Evolutionary conservation across 768 basidiomycete species (phyloP).

Genomic region (Amanita thiersii): DNA sequence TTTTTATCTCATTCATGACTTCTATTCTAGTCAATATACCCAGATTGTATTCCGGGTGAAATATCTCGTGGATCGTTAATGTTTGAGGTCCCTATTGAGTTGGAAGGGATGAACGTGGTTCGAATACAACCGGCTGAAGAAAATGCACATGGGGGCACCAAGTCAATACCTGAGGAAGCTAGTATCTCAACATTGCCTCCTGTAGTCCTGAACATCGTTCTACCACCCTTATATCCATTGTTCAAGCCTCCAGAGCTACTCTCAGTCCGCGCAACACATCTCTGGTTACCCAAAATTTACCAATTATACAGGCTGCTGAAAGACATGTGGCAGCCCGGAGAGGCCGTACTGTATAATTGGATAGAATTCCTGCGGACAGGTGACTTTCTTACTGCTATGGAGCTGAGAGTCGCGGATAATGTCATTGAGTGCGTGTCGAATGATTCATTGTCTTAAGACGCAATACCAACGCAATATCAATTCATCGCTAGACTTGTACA

Average conservation of each 20-base stretch:
- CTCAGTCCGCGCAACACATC: conserved; percentile 45
- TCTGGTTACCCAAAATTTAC: conserved; percentile 44
- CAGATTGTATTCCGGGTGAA: conserved; percentile 51
- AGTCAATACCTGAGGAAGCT: conserved; percentile 3
- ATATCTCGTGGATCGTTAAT: conserved; percentile 32
- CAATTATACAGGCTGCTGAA: conserved; percentile 31
- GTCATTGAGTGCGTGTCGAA: conserved; percentile 28
- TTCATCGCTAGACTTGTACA: conserved; percentile 39
- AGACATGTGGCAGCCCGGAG: conserved; percentile 55
- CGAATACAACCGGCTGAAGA: conserved; percentile 22
- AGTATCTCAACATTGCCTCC: conserved; percentile 51
- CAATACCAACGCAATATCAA: conserved; percentile 7
- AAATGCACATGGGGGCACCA: conserved; percentile 1
- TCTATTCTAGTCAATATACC: conserved; percentile 60
- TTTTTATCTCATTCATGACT: neutral
- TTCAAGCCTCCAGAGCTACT: conserved; percentile 42
- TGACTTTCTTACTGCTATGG: conserved; percentile 46
- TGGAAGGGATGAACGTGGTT: conserved; percentile 34
- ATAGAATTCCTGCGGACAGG: conserved; percentile 64
- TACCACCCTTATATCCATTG: conserved; percentile 51
- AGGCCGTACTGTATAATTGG: conserved; percentile 61
- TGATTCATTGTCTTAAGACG: neutral
- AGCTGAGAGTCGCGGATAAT: conserved; percentile 24
- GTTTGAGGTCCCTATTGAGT: conserved; percentile 61
- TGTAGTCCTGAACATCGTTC: conserved; percentile 44